These are phyloP conservation scores for Tripterygium wilfordii DNA, from an alignment of 177 flowering plant genomes.

Conservation along the genomic window DNA sequence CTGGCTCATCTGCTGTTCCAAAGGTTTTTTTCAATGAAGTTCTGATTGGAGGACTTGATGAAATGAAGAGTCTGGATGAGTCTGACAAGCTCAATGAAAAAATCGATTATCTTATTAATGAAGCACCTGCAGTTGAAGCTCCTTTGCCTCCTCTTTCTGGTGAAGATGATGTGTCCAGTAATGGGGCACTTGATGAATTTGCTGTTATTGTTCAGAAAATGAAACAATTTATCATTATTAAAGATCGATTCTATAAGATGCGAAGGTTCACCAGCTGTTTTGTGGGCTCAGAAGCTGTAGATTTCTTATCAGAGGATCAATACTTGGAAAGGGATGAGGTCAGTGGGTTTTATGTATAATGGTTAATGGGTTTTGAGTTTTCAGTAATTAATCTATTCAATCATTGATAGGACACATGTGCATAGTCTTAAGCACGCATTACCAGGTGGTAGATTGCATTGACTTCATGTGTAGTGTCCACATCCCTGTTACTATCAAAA, in stretches of 20 bases:
- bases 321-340: constrained; percentile 83
- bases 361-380: too few species aligned
- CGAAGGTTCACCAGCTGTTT: constrained; percentile 72
- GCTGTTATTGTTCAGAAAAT: constrained; percentile 65
- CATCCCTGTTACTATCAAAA: too few species aligned
- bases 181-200: constrained; percentile 67
- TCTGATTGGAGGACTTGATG: constrained; percentile 59
- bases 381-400: too few species aligned
- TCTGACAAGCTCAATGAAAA: constrained; percentile 63
- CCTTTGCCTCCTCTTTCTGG: constrained; percentile 86
- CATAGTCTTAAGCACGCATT: too few species aligned
- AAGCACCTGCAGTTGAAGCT: constrained; percentile 57
- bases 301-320: constrained; percentile 80
- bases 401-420: too few species aligned
- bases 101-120: constrained; percentile 49
- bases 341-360: too few species aligned
- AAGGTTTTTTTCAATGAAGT: constrained; percentile 69
- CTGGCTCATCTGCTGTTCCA: constrained; percentile 72
- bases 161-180: constrained; percentile 72
- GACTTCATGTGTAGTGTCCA: too few species aligned
- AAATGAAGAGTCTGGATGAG: constrained; percentile 59
- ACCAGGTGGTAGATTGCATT: too few species aligned
- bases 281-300: constrained; percentile 77
- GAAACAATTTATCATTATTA: constrained; percentile 52
- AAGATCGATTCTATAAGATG: constrained; percentile 74